Percentiles rank a stretch among this genome's conserved stretches.
Conservation (phyloP, 1,284 basidiomycete species). For the Melampsora larici-populina region DNA sequence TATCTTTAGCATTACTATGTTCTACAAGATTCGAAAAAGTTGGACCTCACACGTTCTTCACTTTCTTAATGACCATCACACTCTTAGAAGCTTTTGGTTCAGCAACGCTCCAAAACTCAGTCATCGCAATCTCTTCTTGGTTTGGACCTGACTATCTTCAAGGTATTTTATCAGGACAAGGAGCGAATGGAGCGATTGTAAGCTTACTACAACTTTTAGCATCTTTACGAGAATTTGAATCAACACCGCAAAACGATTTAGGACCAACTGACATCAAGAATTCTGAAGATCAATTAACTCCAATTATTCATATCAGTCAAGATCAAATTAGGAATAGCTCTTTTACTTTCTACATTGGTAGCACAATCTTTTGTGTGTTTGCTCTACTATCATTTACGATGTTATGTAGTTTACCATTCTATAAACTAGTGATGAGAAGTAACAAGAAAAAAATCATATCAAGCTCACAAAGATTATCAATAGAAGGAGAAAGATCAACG, state of each 20-base stretch:
- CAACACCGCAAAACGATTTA: background rate
- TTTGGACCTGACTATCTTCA: conserved; percentile 50
- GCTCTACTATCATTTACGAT: conserved; percentile 13
- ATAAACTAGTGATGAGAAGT: conserved; percentile 16
- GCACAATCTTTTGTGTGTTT: conserved; percentile 12
- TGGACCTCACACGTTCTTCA: conserved; percentile 9
- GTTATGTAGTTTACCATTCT: conserved; percentile 20
- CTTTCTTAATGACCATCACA: conserved; percentile 24
- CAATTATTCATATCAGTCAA: conserved; percentile 11
- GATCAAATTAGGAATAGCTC: conserved; percentile 21
- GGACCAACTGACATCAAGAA: background rate
- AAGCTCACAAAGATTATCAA: background rate
- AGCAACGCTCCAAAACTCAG: conserved; percentile 11
- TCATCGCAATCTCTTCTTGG: conserved; percentile 46
- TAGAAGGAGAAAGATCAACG: background rate
- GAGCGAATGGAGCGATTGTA: conserved; percentile 49
- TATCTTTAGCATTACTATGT: conserved; percentile 11
- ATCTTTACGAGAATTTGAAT: conserved; percentile 46
- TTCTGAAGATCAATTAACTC: conserved; percentile 4
- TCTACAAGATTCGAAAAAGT: conserved; percentile 14
- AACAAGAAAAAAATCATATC: conserved; percentile 4
- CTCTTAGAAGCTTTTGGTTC: conserved; percentile 18
- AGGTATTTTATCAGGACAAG: conserved; percentile 50
- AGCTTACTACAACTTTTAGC: conserved; percentile 49
- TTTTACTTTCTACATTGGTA: conserved; percentile 10